A percentile compares a stretch with the other conserved stretches of the same genome.
Evolutionary conservation across 306 rosid species (phyloP).

Genomic region (Arachis hypogaea): DNA sequence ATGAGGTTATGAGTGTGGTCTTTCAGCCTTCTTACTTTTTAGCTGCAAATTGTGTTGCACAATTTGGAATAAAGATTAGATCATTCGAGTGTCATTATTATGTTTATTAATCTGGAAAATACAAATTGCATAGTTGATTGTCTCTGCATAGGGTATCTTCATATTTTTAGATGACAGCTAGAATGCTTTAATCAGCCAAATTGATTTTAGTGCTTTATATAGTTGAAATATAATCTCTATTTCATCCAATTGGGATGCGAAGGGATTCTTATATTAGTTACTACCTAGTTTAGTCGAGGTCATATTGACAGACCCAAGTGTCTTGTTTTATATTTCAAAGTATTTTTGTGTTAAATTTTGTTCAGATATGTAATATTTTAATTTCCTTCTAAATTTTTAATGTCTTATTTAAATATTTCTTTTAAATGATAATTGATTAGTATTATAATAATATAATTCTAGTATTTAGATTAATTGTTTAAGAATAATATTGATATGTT

Average conservation of each 20-base stretch:
- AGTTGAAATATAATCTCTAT: neutral
- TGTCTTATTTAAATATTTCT: too few species aligned
- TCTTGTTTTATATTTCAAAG: conserved; percentile 4
- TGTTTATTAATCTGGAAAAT: conserved; percentile 20
- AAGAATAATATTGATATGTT: too few species aligned
- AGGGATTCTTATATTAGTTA: conserved; percentile 1
- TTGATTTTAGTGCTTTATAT: conserved; percentile 6
- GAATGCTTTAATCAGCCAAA: neutral
- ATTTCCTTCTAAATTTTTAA: too few species aligned
- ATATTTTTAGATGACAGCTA: neutral
- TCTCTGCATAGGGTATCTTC: neutral
- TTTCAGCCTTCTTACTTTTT: conserved; percentile 13
- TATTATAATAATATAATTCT: too few species aligned
- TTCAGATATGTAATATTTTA: too few species aligned
- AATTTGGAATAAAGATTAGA: conserved; percentile 52
- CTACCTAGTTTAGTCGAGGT: neutral
- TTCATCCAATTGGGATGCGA: neutral
- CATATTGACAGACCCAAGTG: conserved; percentile 14
- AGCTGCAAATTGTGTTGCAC: conserved; percentile 30
- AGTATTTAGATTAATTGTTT: too few species aligned
- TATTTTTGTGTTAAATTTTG: neutral
- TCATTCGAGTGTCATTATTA: conserved; percentile 12
- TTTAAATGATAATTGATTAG: too few species aligned
- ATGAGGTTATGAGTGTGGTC: neutral
- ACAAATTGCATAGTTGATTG: conserved; percentile 26